These are phyloP conservation scores for Cryptosporidium muris DNA, from an alignment of 169 alveolate genomes.

Conservation along the genomic window DNA sequence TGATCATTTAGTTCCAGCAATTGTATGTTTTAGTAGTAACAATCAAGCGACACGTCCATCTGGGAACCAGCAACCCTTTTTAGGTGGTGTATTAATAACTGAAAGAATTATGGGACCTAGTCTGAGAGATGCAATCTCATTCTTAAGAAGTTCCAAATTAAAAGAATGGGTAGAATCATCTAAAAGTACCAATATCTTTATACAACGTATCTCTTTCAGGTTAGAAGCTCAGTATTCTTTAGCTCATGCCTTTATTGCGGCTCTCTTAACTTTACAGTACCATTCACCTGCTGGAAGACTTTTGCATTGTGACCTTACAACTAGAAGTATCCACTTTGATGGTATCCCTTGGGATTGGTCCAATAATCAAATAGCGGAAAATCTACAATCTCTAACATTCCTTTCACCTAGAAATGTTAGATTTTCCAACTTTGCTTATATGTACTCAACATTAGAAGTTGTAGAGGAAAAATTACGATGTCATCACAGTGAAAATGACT, in stretches of 20 bases:
- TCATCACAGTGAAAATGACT: conserved; percentile 49
- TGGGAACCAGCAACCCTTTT: conserved; percentile 45
- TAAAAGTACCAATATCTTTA: conserved; percentile 1
- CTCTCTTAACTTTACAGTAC: conserved; percentile 48
- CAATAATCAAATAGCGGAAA: conserved; percentile 20
- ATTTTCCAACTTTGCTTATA: conserved; percentile 56
- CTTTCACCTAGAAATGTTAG: conserved; percentile 42
- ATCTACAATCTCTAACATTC: conserved; percentile 18
- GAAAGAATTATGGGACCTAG: conserved; percentile 61
- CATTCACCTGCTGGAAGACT: conserved; percentile 66
- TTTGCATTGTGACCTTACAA: conserved; percentile 45
- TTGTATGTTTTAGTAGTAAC: conserved; percentile 36
- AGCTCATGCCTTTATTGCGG: conserved; percentile 36
- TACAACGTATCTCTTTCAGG: conserved; percentile 14
- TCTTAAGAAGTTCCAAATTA: conserved; percentile 38
- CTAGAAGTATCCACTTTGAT: conserved; percentile 56
- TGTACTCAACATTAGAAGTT: conserved; percentile 41
- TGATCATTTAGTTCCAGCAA: conserved; percentile 46
- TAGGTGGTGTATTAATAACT: conserved; percentile 44
- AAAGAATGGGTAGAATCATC: conserved; percentile 21
- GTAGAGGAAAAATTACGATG: conserved; percentile 21
- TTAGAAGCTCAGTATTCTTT: conserved; percentile 54
- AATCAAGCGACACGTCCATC: not conserved
- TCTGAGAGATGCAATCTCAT: conserved; percentile 28
- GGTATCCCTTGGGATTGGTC: conserved; percentile 67